These are phyloP conservation scores for Fusarium sororula DNA, from an alignment of 2,329 filamentous ascomycete genomes.

Conservation along the genomic window DNA sequence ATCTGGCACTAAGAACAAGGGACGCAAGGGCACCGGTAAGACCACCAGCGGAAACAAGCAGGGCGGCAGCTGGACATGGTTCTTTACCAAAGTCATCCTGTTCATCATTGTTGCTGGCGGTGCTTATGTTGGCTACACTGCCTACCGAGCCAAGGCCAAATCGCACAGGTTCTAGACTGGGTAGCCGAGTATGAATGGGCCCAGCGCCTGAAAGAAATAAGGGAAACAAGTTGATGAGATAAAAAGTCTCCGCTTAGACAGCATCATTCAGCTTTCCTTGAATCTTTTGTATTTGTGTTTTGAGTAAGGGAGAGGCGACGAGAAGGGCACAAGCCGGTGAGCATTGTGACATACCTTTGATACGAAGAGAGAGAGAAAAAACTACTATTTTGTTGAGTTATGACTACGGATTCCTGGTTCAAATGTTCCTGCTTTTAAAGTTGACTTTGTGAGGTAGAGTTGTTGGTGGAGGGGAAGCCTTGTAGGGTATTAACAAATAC, in stretches of 20 bases:
- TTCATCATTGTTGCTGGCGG: slow-evolving; percentile 76
- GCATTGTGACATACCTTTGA: slow-evolving; percentile 23
- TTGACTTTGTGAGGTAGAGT: background rate
- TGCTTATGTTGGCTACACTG: slow-evolving; percentile 85
- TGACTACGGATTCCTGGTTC: background rate
- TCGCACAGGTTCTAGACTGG: slow-evolving; percentile 64
- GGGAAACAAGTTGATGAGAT: slow-evolving; percentile 3
- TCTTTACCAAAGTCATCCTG: slow-evolving; percentile 83
- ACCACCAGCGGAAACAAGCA: slow-evolving; percentile 49
- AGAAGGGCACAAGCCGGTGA: slow-evolving; percentile 23
- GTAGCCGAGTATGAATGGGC: background rate
- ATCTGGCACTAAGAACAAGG: slow-evolving; percentile 48
- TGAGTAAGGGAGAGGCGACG: slow-evolving; percentile 15
- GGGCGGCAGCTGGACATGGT: slow-evolving; percentile 66
- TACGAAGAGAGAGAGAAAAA: background rate
- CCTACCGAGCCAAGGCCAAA: slow-evolving; percentile 76
- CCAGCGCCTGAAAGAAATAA: background rate
- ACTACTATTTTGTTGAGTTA: slow-evolving; percentile 17
- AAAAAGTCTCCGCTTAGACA: slow-evolving; percentile 19
- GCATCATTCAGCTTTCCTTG: slow-evolving; percentile 20
- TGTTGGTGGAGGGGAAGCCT: background rate
- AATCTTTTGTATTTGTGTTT: slow-evolving; percentile 26
- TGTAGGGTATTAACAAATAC: background rate
- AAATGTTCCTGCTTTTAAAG: background rate
- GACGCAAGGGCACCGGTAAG: slow-evolving; percentile 49